Conservation (phyloP, 129 eudicot species). For the Dittrichia graveolens region DNA sequence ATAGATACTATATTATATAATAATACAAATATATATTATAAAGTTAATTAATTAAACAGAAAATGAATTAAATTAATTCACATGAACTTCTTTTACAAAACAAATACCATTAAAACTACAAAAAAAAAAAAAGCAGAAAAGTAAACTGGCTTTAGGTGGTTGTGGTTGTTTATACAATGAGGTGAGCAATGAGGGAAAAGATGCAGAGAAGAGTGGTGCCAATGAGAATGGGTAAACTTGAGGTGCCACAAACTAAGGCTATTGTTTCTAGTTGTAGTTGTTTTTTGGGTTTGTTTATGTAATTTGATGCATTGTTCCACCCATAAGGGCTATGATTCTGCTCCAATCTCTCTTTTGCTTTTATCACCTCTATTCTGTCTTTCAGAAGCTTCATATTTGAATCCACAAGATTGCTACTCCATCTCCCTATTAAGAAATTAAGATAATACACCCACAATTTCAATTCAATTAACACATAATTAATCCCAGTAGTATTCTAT, state of each 20-base stretch:
- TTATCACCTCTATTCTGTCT: conserved; percentile 28
- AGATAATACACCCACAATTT: not conserved
- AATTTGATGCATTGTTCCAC: conserved; percentile 19
- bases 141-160: not conserved
- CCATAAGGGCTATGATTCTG: conserved; percentile 1
- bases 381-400: conserved; percentile 29
- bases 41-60: not conserved
- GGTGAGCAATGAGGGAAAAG: conserved; percentile 33
- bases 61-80: not conserved
- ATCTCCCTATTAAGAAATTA: conserved; percentile 21
- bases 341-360: conserved; percentile 28
- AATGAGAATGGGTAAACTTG: conserved; percentile 30
- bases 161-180: conserved; percentile 13
- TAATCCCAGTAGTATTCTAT: too few species aligned
- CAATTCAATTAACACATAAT: not conserved
- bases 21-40: too few species aligned
- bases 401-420: conserved; percentile 27
- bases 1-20: not conserved
- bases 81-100: not conserved
- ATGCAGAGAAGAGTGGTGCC: conserved; percentile 34
- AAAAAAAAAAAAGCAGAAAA: not conserved
- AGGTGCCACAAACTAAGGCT: conserved; percentile 30
- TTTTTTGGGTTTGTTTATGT: not conserved
- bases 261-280: conserved; percentile 20
- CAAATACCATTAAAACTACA: not conserved